Conservation (phyloP, 768 basidiomycete genomes). For the Leucocoprinus birnbaumii region DNA sequence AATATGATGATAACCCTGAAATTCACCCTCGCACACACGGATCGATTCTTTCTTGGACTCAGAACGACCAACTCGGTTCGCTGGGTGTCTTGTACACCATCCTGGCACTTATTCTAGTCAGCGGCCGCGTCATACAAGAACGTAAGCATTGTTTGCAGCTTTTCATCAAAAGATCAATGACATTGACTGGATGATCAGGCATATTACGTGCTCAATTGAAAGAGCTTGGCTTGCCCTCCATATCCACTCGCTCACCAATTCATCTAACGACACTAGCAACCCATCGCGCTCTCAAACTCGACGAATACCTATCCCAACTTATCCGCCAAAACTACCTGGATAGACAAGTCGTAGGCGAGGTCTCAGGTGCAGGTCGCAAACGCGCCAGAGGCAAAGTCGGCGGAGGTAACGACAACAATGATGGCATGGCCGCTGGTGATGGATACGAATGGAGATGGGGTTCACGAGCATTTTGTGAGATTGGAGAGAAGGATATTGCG, state of each 20-base stretch:
- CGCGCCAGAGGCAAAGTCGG: conserved; percentile 43
- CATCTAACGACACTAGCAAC: conserved; percentile 49
- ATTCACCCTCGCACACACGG: conserved; percentile 49
- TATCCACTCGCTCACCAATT: conserved; percentile 34
- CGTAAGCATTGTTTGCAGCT: conserved; percentile 39
- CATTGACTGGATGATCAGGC: conserved; percentile 35
- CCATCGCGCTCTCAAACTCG: conserved; percentile 51
- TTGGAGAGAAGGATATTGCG: conserved; percentile 75
- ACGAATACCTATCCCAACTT: conserved; percentile 62
- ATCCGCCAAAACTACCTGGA: conserved; percentile 80
- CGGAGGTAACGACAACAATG: conserved; percentile 25
- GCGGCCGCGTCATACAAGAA: conserved; percentile 71
- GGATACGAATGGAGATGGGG: conserved; percentile 88
- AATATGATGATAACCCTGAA: conserved; percentile 38
- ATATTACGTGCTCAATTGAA: conserved; percentile 72
- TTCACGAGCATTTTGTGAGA: conserved; percentile 71
- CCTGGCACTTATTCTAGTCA: conserved; percentile 80
- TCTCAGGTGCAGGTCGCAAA: conserved; percentile 48
- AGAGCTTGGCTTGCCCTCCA: conserved; percentile 58
- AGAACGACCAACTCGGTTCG: conserved; percentile 59
- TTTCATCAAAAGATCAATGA: not conserved
- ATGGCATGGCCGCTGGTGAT: conserved; percentile 25
- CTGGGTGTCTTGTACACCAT: conserved; percentile 80
- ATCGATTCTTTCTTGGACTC: conserved; percentile 72
- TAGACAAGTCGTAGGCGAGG: conserved; percentile 50